Evolutionary conservation across 192 early-diverging fungal species (phyloP).

Genomic region (Cladochytrium replicatum): DNA sequence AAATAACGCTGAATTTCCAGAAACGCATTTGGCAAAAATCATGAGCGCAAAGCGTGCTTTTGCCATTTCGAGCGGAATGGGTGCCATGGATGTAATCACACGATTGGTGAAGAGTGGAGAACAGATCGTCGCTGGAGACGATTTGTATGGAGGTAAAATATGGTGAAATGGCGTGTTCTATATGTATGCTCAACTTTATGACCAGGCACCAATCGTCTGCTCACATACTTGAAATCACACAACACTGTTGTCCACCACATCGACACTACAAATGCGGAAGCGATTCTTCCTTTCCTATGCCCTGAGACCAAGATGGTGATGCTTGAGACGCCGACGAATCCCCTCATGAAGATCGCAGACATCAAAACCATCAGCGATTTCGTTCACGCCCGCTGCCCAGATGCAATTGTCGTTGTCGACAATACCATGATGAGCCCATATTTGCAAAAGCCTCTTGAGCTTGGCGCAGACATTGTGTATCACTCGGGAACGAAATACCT

Average conservation of each 20-base stretch:
- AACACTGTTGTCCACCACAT: constrained; percentile 82
- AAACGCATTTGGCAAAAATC: constrained; percentile 87
- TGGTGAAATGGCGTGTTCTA: too few species aligned
- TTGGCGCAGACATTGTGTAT: constrained; percentile 89
- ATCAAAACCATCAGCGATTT: constrained; percentile 63
- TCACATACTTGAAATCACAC: constrained; percentile 71
- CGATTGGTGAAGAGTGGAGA: constrained; percentile 79
- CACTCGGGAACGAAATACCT: constrained; percentile 98
- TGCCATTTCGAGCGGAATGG: constrained; percentile 87
- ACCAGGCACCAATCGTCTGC: constrained; percentile 80
- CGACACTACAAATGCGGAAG: constrained; percentile 66
- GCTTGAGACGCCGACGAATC: constrained; percentile 94
- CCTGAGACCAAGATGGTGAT: constrained; percentile 78
- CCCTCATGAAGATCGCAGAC: constrained; percentile 89
- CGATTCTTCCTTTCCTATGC: constrained; percentile 54
- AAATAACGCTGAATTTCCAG: too few species aligned
- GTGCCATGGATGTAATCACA: constrained; percentile 82
- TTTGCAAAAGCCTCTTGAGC: constrained; percentile 73
- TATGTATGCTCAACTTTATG: too few species aligned
- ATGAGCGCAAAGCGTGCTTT: constrained; percentile 82
- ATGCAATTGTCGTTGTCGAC: constrained; percentile 77
- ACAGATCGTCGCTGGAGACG: constrained; percentile 89
- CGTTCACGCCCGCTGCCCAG: constrained; percentile 63
- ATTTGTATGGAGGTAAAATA: constrained; percentile 88
- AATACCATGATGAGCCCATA: constrained; percentile 99